Base-by-base conservation (phyloP, 164 flowering plant species). In the Taxillus chinensis region DNA sequence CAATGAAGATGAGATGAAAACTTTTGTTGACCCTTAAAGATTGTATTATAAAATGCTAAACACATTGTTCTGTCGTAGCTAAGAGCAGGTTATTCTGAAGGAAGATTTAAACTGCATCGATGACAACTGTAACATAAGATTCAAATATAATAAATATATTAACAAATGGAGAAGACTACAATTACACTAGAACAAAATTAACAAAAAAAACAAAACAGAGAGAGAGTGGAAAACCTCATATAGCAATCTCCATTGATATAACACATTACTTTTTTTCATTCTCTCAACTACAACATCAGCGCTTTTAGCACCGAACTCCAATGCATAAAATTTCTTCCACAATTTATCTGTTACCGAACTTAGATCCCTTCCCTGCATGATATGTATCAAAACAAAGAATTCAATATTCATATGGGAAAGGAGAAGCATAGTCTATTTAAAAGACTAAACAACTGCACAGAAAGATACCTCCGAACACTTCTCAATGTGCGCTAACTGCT, bases 401-500 rank as follows among this genome's bases (percentile, higher is more conserved):
- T 41, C 49, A 41, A 16, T 37, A 5, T 27, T 15, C 5, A 55
- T 42, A 17, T 5, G 15, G 15, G 59, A 56, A 57, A 27, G 27
- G 27, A 27, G 27, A 27, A 27, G 27, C 27, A 55, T 7, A 50
- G 12, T 39, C 54, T 50, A 53, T 37, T 11, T n/a, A 27, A 50
- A 4, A 17, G 3, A 27, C 27, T 38, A 68, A 38, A 60, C 41
- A 5, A 17, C 48, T 40, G 41, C n/a, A 15, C 11, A 50, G 16
- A 43, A 11, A 12, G 5, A 39, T 79, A 93, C 99, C 65, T 67
- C 27, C 39, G 93, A 67, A 64, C 75, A 66, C 38, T 87, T 75
- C 78, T 90, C 99, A 41, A 93, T 74, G 65, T 82, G 90, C 82
- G 62, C 82, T 77, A 93, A 75, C 70, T 90, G 95, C 42, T 93